A percentile compares a stretch with the other conserved stretches of the same genome.
phyloP scores from a whole-genome alignment of 176 grass and related monocot species.

The Aegilops umbellulata region DNA sequence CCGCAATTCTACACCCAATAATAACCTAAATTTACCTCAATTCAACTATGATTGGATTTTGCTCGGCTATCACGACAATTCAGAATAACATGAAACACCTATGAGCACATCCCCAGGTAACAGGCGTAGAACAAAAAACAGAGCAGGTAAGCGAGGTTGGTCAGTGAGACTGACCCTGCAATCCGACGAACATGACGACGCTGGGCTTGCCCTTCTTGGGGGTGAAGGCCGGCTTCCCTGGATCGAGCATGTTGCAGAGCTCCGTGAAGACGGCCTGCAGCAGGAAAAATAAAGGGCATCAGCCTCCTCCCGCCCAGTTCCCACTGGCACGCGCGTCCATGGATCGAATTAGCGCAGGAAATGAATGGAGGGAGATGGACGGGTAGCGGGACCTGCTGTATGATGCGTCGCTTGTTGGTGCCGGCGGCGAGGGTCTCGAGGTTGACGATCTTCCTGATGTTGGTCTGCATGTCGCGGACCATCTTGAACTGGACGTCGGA shows the following conservation, averaged over 20 bases:
- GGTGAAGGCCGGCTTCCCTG: slow-evolving; percentile 62
- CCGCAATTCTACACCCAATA: background rate
- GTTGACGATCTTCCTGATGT: slow-evolving; percentile 65
- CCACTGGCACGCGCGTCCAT: background rate
- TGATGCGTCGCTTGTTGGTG: slow-evolving; percentile 71
- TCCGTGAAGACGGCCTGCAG: slow-evolving; percentile 57
- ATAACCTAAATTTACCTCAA: background rate
- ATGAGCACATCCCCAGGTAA: background rate
- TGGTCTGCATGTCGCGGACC: slow-evolving; percentile 59
- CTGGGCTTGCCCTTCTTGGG: slow-evolving; percentile 69
- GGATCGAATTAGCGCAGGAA: background rate
- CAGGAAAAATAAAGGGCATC: background rate
- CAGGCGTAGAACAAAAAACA: background rate
- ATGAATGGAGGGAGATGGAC: no score
- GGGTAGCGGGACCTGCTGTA: slow-evolving; percentile 49
- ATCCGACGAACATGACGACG: slow-evolving; percentile 70
- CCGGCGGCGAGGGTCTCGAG: slow-evolving; percentile 65
- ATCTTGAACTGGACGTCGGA: slow-evolving; percentile 63
- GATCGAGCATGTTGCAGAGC: slow-evolving; percentile 79
- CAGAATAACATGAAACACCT: background rate
- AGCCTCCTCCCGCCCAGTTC: background rate
- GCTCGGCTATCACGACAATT: background rate
- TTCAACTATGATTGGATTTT: background rate
- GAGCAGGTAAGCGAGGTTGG: background rate
- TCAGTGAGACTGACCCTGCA: slow-evolving; percentile 43